phyloP scores from a whole-genome alignment of 108 stramenopile genomes.

The Cyclotella cryptica region DNA sequence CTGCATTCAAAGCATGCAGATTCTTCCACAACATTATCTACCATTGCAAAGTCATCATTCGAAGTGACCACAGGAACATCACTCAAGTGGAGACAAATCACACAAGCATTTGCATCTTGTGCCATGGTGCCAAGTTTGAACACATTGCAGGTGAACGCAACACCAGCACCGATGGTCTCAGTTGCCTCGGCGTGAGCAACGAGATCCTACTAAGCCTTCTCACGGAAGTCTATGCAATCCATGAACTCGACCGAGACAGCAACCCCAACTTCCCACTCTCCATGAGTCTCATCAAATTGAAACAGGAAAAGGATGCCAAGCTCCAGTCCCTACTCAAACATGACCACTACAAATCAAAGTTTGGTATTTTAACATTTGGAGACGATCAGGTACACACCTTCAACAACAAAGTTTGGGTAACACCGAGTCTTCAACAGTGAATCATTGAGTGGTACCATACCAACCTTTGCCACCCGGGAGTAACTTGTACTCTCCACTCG shows the following conservation, averaged over 20 bases:
- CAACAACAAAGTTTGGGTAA: slow-evolving; percentile 7
- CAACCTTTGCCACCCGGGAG: slow-evolving; percentile 23
- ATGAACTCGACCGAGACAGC: background rate
- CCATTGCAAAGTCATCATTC: slow-evolving; percentile 13
- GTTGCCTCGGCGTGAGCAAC: slow-evolving; percentile 12
- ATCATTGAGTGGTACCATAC: slow-evolving; percentile 35
- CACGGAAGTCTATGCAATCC: background rate
- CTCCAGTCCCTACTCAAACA: background rate
- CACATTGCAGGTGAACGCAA: slow-evolving; percentile 18
- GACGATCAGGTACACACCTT: background rate
- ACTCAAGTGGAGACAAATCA: background rate
- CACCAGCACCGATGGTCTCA: slow-evolving; percentile 17
- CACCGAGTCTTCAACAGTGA: background rate
- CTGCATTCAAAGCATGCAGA: slow-evolving; percentile 31
- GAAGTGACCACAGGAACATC: slow-evolving; percentile 18
- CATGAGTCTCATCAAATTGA: slow-evolving; percentile 5
- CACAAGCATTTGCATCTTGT: slow-evolving; percentile 13
- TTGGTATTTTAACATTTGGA: background rate
- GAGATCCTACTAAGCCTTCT: background rate
- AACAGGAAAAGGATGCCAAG: slow-evolving; percentile 5
- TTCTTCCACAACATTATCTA: slow-evolving; percentile 19
- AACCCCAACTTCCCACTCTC: slow-evolving; percentile 4
- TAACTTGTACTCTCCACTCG: slow-evolving; percentile 2
- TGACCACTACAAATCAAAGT: too few relatives aligned
- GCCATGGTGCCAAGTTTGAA: background rate